Conservation (phyloP, 2,329 filamentous ascomycete genomes). For the Hymenoscyphus fructigenus region DNA sequence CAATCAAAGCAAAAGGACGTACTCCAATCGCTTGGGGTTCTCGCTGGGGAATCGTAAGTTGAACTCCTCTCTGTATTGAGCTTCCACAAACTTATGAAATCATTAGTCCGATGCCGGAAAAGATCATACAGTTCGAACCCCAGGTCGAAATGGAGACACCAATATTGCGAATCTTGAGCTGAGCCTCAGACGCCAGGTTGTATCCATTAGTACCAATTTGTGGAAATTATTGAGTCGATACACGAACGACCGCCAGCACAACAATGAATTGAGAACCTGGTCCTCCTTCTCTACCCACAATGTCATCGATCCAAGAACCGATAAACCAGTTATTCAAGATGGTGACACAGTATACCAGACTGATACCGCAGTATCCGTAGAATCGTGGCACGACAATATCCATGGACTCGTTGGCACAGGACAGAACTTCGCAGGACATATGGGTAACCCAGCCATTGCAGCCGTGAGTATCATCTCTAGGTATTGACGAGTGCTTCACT, state of each 20-base stretch:
- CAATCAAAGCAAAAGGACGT: neutral
- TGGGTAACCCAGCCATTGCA: conserved; percentile 6
- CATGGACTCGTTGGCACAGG: conserved; percentile 6
- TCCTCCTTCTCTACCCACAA: neutral
- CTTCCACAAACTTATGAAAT: neutral
- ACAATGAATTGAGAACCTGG: neutral
- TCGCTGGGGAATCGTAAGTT: neutral
- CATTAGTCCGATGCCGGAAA: neutral
- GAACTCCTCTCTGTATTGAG: neutral
- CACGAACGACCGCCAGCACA: neutral
- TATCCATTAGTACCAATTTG: neutral
- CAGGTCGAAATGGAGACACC: neutral
- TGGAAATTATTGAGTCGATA: neutral
- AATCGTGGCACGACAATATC: conserved; percentile 1
- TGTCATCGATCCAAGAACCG: neutral
- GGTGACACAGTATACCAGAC: neutral
- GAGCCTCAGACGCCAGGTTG: neutral
- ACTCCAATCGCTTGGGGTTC: neutral
- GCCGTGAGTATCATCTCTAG: neutral
- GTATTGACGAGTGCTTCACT: neutral
- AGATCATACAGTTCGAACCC: neutral
- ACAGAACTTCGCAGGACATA: neutral
- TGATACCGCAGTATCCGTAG: neutral
- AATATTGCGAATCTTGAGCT: neutral
- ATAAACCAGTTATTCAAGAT: neutral